phyloP scores from a whole-genome alignment of 2,329 filamentous ascomycete species.

The Metarhizium anisopliae region DNA sequence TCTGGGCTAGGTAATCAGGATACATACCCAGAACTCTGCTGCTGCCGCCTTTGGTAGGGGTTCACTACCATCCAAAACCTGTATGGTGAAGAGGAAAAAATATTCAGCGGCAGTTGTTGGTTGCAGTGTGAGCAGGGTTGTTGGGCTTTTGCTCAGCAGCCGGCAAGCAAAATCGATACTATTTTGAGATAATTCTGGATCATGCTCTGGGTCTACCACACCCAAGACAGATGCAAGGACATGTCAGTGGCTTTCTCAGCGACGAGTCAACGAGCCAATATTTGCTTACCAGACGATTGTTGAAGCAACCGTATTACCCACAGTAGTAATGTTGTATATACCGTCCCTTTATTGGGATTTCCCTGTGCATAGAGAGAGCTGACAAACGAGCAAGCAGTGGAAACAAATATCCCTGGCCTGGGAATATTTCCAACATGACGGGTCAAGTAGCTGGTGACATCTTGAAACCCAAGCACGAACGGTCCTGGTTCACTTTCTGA shows the following conservation, averaged over 20 bases:
- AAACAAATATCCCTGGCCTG: slow-evolving; percentile 59
- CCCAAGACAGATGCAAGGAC: neutral
- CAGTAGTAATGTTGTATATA: slow-evolving; percentile 44
- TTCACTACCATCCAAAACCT: slow-evolving; percentile 61
- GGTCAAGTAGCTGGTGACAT: slow-evolving; percentile 58
- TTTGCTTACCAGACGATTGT: slow-evolving; percentile 43
- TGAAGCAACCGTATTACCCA: slow-evolving; percentile 57
- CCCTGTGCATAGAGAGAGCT: slow-evolving; percentile 45
- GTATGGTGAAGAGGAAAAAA: slow-evolving; percentile 63
- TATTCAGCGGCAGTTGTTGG: slow-evolving; percentile 49
- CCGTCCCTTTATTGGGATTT: slow-evolving; percentile 32
- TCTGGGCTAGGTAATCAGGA: neutral
- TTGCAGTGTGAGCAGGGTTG: slow-evolving; percentile 51
- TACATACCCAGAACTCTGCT: slow-evolving; percentile 64
- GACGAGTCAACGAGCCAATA: neutral
- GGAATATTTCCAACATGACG: slow-evolving; percentile 51
- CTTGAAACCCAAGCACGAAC: slow-evolving; percentile 62
- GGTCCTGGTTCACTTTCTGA: slow-evolving; percentile 65
- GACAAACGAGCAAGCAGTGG: slow-evolving; percentile 62
- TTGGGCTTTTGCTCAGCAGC: slow-evolving; percentile 50
- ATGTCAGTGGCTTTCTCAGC: neutral
- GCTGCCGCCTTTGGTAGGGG: slow-evolving; percentile 67
- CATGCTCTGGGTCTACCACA: slow-evolving; percentile 54
- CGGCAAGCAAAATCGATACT: slow-evolving; percentile 64
- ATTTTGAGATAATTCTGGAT: slow-evolving; percentile 64